These are phyloP conservation scores for Mortierella sp. DNA, from an alignment of 371 early-diverging fungal genomes.

Conservation along the genomic window DNA sequence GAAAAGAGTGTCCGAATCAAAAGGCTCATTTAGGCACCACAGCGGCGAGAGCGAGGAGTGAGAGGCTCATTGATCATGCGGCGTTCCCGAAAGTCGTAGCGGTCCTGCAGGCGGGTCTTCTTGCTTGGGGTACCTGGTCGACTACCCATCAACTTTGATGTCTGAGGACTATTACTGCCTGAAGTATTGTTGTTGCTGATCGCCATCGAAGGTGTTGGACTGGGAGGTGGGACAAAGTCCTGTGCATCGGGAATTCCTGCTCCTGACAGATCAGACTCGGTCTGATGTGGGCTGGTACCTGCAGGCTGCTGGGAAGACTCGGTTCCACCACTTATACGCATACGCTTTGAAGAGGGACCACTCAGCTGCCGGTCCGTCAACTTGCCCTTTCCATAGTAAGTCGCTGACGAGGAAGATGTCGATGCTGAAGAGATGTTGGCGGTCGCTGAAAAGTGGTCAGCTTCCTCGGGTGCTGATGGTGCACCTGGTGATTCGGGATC, in stretches of 20 bases:
- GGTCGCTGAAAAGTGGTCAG: neutral
- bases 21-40: constrained; percentile 14
- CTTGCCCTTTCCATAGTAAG: constrained; percentile 48
- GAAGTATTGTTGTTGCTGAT: neutral
- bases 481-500: constrained; percentile 36
- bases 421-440: neutral
- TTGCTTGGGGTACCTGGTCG: neutral
- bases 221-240: neutral
- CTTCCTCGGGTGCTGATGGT: constrained; percentile 5
- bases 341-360: constrained; percentile 37
- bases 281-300: neutral
- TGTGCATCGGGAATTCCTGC: neutral
- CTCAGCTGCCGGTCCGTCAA: constrained; percentile 43
- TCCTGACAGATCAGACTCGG: neutral
- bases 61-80: constrained; percentile 42
- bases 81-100: constrained; percentile 49
- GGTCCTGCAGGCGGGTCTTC: constrained; percentile 24
- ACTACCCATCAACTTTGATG: neutral
- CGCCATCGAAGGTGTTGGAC: neutral
- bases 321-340: constrained; percentile 1
- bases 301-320: constrained; percentile 14
- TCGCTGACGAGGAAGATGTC: constrained; percentile 3
- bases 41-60: constrained; percentile 27
- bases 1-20: neutral
- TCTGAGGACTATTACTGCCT: neutral